Conservation (phyloP, 1,284 basidiomycete species). For the Omphalotus olearius region DNA sequence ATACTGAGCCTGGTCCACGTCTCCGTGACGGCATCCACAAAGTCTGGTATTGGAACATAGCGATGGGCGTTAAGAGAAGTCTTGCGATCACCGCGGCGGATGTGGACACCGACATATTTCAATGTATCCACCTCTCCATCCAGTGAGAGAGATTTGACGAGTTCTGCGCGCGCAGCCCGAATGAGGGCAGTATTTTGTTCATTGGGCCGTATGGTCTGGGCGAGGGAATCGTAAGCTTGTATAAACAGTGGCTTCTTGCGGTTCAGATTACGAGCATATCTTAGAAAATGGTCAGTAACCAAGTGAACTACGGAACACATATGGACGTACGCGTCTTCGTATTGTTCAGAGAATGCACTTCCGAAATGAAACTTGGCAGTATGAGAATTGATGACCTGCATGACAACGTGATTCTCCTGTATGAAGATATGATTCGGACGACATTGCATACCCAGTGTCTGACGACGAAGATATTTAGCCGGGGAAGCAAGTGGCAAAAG, state of each 20-base stretch:
- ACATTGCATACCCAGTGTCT: conserved; percentile 57
- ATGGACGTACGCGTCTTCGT: conserved; percentile 52
- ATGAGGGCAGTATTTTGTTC: conserved; percentile 43
- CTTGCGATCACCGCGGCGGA: conserved; percentile 55
- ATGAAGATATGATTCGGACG: too few relatives aligned
- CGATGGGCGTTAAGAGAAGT: conserved; percentile 39
- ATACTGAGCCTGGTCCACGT: conserved; percentile 41
- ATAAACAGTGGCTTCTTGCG: conserved; percentile 53
- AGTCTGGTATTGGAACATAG: conserved; percentile 48
- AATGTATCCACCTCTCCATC: neutral
- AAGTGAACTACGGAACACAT: neutral
- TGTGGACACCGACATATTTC: conserved; percentile 52
- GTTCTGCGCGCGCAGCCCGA: conserved; percentile 41
- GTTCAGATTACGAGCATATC: conserved; percentile 50
- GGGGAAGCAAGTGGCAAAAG: conserved; percentile 8
- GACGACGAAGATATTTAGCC: conserved; percentile 14
- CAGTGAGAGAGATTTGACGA: conserved; percentile 12
- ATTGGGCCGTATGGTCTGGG: conserved; percentile 51
- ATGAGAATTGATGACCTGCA: conserved; percentile 54
- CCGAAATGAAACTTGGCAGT: conserved; percentile 64
- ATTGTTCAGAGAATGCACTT: conserved; percentile 48
- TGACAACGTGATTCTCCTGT: neutral
- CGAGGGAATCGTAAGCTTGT: conserved; percentile 41
- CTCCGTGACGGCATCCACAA: conserved; percentile 35
- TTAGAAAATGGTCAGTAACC: conserved; percentile 21